phyloP scores from a whole-genome alignment of 371 early-diverging fungal species.

The Mortierella polycephala region DNA sequence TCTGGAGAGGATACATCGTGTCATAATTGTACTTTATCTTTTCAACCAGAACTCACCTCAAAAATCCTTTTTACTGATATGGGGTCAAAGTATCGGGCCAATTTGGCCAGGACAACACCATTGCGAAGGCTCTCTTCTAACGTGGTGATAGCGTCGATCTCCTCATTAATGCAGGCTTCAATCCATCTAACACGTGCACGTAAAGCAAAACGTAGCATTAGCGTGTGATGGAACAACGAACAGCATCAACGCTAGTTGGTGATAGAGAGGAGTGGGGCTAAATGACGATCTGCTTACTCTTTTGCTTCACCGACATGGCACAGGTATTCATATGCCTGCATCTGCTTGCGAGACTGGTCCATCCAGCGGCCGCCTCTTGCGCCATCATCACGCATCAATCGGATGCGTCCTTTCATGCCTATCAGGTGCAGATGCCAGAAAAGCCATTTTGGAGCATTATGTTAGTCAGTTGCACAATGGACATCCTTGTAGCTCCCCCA shows the following conservation, averaged over 20 bases:
- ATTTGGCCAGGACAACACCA: constrained; percentile 93
- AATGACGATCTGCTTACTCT: constrained; percentile 73
- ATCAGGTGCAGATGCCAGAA: not conserved
- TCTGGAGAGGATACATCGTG: too few species aligned
- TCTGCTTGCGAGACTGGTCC: constrained; percentile 92
- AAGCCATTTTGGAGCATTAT: too few species aligned
- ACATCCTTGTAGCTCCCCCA: too few species aligned
- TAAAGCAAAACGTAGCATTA: not conserved
- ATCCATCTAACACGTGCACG: constrained; percentile 82
- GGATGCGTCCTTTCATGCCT: constrained; percentile 69
- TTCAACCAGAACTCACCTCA: constrained; percentile 59
- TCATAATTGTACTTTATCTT: too few species aligned
- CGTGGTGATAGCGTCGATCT: constrained; percentile 80
- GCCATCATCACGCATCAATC: constrained; percentile 69
- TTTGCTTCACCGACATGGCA: constrained; percentile 99
- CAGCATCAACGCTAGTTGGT: too few species aligned
- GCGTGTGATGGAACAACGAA: not conserved
- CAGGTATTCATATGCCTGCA: constrained; percentile 98
- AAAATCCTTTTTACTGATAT: constrained; percentile 89
- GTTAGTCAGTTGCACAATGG: too few species aligned
- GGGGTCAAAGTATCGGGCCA: constrained; percentile 91
- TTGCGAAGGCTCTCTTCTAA: constrained; percentile 94
- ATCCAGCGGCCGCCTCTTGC: constrained; percentile 83
- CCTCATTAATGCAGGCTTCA: constrained; percentile 88
- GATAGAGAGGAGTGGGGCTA: too few species aligned